Evolutionary conservation across 768 basidiomycete genomes (phyloP), one percentile per base, ranked within the genome.

Genomic region (Leucosporidium yakuticum): DNA sequence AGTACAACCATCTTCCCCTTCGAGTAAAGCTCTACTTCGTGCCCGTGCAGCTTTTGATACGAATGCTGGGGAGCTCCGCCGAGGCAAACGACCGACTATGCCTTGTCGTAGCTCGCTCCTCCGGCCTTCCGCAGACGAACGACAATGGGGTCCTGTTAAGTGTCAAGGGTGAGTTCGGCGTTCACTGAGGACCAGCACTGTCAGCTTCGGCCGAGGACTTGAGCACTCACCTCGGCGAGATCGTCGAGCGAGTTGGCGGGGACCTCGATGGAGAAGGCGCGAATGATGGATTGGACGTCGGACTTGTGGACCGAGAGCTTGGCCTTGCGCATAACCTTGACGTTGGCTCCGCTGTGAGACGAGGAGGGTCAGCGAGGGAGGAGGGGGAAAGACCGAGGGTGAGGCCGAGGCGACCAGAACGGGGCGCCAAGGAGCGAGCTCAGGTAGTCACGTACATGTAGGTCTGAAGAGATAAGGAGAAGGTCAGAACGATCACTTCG

Each of bases 291-390:
- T 81, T 96, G 95, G 79, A 96, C 91, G 80, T 91, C 87, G 71
- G 89, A 88, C 31, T 86, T 76, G 76, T 97, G 93, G 5, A 97
- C 92, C 67, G 93, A 95, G 76, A 90, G 89, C 86, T 91, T 94
- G 53, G 88, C 93, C 81, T 87, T 88, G 69, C 93, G 84, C 92
- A 95, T 91, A 70, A 93, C 84, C 81, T 91, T 92, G 80, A 90
- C 89, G 51, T 81, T 79, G 25, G 84, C 81, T 54, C 90, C 90
- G 79, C 91, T 91, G 82, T 91, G 83, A 75, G 91, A 84, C 55
- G 76, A 69, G 68, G 80, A 81, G 48, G 27, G 51, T 56, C 50
- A 25, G 49, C 4, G 21, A 54, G 32, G 19, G 5, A 12, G n/a
- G 23, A n/a, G 27, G 20, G 54, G 14, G 29, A 15, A 20, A 44